Base-by-base conservation (phyloP, 345 rosid genomes). In the Eucalyptus grandis region DNA sequence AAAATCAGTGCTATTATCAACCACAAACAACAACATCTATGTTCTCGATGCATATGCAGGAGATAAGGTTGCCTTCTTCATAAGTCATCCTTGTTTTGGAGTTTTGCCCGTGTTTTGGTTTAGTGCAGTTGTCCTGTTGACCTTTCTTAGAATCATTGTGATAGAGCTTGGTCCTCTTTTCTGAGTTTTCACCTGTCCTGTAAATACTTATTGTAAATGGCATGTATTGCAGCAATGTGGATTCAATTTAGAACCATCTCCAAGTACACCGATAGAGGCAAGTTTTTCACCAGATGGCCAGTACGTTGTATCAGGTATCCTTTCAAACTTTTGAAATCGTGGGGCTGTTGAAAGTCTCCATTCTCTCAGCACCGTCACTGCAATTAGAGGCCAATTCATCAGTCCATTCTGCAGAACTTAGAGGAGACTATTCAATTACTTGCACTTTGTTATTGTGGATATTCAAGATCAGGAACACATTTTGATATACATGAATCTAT, bases 201-300 rank as follows among this genome's bases (percentile, higher is more conserved):
- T 49, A 89, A 27, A 7, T 83, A 4, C 47, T 53, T 49, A 49
- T 26, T 22, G 44, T 21, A 30, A 26, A 34, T 40, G 26, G 49
- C 65, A 47, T 7, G 54, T 62, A 50, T 51, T 93, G 93, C 95
- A 98, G 99, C 95, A 94, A 58, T 96, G 98, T 91, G 99, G 98
- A 54, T 96, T 96, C 93, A 97, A 95, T 90, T 92, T 98, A 93
- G 99, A 98, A 93, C 95, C 97, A 69, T 97, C 99, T 86, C 96
- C 96, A 87, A 96, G 94, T 91, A 90, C 96, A 87, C 93, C 94
- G 11, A 94, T 96, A 86, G 99, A 97, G 89, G 98, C 99, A 91
- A 96, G 99, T 86, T 95, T 98, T 92, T 95, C 99, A 49, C 99
- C 99, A 34, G 99, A 98, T 92, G 99, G 99, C 89, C 96, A 97